These are phyloP conservation scores for Uncinocarpus reesii DNA, from an alignment of 2,329 filamentous ascomycete genomes.

Conservation along the genomic window DNA sequence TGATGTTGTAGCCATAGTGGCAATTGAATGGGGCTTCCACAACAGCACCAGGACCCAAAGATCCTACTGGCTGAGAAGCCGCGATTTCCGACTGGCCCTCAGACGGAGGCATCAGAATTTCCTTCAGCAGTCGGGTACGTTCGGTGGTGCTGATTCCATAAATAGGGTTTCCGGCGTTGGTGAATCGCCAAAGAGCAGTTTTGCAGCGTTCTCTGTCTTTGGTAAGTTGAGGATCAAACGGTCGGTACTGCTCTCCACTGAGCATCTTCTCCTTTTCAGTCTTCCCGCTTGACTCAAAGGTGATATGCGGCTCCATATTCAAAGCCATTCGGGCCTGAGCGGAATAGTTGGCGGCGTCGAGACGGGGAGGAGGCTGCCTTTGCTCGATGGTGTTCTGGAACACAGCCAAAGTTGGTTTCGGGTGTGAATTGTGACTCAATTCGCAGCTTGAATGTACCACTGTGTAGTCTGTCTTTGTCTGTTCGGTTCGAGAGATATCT, in stretches of 20 bases:
- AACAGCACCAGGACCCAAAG: constrained; percentile 62
- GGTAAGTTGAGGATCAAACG: constrained; percentile 65
- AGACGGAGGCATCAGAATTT: constrained; percentile 30
- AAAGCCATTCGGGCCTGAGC: constrained; percentile 36
- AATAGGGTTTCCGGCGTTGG: constrained; percentile 67
- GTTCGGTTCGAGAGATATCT: constrained; percentile 31
- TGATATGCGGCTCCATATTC: constrained; percentile 34
- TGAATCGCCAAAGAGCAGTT: constrained; percentile 72
- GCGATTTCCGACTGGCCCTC: constrained; percentile 39
- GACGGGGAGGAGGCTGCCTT: constrained; percentile 25
- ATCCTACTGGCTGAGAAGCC: constrained; percentile 43
- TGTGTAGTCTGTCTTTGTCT: constrained; percentile 32
- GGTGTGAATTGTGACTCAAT: constrained; percentile 28
- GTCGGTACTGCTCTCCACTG: constrained; percentile 64
- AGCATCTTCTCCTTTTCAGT: constrained; percentile 90
- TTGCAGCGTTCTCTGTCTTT: constrained; percentile 78
- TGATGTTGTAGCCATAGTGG: constrained; percentile 92
- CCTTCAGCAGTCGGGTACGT: constrained; percentile 31
- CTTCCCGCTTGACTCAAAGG: constrained; percentile 35
- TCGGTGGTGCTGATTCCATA: constrained; percentile 53
- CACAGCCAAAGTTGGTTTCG: constrained; percentile 30
- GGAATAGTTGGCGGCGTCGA: constrained; percentile 35
- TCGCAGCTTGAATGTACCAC: constrained; percentile 26
- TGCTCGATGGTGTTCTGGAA: constrained; percentile 32
- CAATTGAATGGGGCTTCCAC: constrained; percentile 86